Conservation (phyloP, 805 yeast species). For the Spencermartinsiella europaea region DNA sequence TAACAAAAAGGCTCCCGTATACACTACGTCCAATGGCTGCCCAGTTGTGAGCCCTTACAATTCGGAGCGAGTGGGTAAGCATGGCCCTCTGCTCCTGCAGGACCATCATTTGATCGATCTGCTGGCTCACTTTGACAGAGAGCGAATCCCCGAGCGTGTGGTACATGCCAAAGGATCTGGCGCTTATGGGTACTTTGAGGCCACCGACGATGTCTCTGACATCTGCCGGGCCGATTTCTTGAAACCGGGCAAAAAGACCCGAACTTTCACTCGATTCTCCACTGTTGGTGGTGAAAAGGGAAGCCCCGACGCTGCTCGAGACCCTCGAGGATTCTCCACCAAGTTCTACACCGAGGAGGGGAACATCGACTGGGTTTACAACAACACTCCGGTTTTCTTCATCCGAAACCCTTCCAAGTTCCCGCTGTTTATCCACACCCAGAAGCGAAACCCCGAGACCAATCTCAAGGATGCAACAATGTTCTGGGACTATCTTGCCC, state of each 20-base stretch:
- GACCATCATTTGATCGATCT: constrained; percentile 54
- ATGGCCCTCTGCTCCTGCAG: constrained; percentile 55
- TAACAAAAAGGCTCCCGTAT: constrained; percentile 20
- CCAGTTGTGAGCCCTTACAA: constrained; percentile 53
- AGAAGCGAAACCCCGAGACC: constrained; percentile 64
- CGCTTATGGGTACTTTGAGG: constrained; percentile 54
- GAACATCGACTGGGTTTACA: constrained; percentile 65
- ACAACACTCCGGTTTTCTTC: constrained; percentile 66
- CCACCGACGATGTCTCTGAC: constrained; percentile 53
- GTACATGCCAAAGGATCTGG: constrained; percentile 68
- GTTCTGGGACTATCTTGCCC: constrained; percentile 54
- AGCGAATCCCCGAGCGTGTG: constrained; percentile 61
- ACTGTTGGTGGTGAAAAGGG: constrained; percentile 70
- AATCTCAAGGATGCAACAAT: constrained; percentile 50
- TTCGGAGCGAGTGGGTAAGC: constrained; percentile 47
- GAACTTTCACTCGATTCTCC: constrained; percentile 53
- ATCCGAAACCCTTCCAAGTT: constrained; percentile 60
- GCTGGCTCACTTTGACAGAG: constrained; percentile 57
- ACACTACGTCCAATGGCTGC: constrained; percentile 51
- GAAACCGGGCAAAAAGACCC: constrained; percentile 73
- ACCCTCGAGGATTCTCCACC: constrained; percentile 64
- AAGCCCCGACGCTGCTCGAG: constrained; percentile 60
- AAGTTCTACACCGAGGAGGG: constrained; percentile 67
- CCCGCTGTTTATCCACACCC: constrained; percentile 63
- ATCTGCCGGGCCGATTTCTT: constrained; percentile 49